Conservation (phyloP, 176 grass and related monocot genomes). For the Tuctoria greenei region DNA sequence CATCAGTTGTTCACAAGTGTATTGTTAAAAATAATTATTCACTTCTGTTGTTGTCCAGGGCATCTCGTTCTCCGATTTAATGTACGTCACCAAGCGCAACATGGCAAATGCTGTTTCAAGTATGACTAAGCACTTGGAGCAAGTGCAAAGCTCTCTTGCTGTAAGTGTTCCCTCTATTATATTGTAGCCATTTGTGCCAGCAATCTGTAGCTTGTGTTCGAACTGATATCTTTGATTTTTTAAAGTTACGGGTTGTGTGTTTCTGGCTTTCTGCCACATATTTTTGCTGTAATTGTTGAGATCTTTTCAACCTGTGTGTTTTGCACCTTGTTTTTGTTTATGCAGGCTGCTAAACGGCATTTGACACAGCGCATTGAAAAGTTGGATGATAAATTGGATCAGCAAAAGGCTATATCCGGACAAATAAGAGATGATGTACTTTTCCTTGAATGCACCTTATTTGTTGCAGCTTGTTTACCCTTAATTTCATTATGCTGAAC, state of each 20-base stretch:
- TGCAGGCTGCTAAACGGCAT: conserved; percentile 89
- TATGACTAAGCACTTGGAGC: conserved; percentile 93
- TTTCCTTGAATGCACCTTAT: not conserved
- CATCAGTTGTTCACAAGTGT: not conserved
- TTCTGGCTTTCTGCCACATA: not conserved
- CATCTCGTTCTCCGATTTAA: conserved; percentile 76
- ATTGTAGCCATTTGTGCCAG: not conserved
- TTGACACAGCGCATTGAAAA: conserved; percentile 90
- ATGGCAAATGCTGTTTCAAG: conserved; percentile 86
- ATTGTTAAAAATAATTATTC: conserved; percentile 1
- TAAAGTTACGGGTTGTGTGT: not conserved
- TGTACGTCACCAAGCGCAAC: conserved; percentile 95
- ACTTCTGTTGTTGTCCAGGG: conserved; percentile 55
- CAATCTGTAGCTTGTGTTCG: not conserved
- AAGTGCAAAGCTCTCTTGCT: conserved; percentile 82
- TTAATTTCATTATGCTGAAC: conserved; percentile 1
- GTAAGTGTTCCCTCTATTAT: conserved; percentile 48
- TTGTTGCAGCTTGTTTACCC: not conserved
- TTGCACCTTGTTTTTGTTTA: conserved; percentile 33
- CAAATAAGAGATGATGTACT: conserved; percentile 92
- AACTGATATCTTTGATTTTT: not conserved
- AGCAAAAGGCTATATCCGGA: conserved; percentile 87
- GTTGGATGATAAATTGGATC: conserved; percentile 97
- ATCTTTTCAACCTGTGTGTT: conserved; percentile 8
- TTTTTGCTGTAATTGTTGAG: not conserved